Evolutionary conservation across 805 yeast genomes (phyloP).

Genomic region (Candida takata): DNA sequence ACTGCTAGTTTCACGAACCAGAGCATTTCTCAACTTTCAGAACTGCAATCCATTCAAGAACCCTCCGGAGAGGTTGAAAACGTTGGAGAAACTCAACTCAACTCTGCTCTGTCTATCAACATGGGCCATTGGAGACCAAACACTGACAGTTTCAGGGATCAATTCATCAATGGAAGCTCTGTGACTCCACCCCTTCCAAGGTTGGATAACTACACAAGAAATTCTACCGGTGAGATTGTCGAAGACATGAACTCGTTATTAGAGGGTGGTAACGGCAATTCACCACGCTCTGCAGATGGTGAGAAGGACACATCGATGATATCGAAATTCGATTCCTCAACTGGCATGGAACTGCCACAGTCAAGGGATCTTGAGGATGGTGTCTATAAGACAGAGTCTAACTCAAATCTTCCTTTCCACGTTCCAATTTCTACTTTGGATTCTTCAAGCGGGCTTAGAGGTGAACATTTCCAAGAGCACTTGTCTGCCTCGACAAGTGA

Average conservation of each 20-base stretch:
- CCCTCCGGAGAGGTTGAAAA: neutral
- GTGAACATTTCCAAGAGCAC: constrained; percentile 11
- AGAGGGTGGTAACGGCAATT: constrained; percentile 2
- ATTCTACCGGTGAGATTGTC: constrained; percentile 23
- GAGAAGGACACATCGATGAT: constrained; percentile 11
- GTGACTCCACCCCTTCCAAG: constrained; percentile 28
- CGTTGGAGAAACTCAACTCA: constrained; percentile 9
- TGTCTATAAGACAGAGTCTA: constrained; percentile 20
- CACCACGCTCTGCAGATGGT: neutral
- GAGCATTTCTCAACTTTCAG: constrained; percentile 8
- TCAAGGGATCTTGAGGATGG: constrained; percentile 6
- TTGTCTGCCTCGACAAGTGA: constrained; percentile 1
- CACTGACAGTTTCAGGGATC: constrained; percentile 42
- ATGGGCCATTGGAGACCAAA: constrained; percentile 57
- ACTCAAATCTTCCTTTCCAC: constrained; percentile 18
- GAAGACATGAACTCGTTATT: constrained; percentile 17
- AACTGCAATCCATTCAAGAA: constrained; percentile 5
- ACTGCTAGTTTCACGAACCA: constrained; percentile 19
- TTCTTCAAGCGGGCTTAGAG: neutral
- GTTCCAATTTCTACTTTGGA: constrained; percentile 15
- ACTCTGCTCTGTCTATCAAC: constrained; percentile 29
- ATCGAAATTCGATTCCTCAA: constrained; percentile 5
- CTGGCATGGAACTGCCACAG: neutral
- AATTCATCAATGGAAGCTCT: constrained; percentile 33
- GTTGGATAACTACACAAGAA: constrained; percentile 26